Evolutionary conservation across 495 filamentous ascomycete genomes (phyloP).

Genomic region (Hypoxylon rickii): DNA sequence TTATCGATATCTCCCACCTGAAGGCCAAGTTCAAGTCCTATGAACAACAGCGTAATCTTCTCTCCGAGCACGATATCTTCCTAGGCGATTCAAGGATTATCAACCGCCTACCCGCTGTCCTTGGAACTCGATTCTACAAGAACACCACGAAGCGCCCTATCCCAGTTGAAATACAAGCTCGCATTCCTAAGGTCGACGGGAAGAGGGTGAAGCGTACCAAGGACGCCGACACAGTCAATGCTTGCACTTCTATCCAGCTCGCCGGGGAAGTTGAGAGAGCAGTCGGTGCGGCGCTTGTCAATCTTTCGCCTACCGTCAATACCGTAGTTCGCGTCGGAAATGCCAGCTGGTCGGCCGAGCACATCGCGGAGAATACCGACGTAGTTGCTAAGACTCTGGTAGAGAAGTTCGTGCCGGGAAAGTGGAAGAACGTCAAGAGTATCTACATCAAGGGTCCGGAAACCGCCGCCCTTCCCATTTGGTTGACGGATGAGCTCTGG

Average conservation of each 20-base stretch:
- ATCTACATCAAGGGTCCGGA: slow-evolving; percentile 83
- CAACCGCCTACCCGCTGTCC: slow-evolving; percentile 70
- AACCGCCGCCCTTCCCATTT: slow-evolving; percentile 86
- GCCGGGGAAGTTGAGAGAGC: slow-evolving; percentile 41
- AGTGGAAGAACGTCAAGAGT: slow-evolving; percentile 81
- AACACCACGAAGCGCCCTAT: slow-evolving; percentile 79
- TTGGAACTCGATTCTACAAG: slow-evolving; percentile 90
- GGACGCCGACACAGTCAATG: slow-evolving; percentile 43
- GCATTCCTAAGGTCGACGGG: slow-evolving; percentile 65
- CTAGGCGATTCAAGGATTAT: slow-evolving; percentile 83
- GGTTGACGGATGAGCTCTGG: slow-evolving; percentile 90
- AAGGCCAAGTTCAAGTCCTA: slow-evolving; percentile 83
- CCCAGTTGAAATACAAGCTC: slow-evolving; percentile 72
- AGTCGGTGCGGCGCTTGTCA: slow-evolving; percentile 70
- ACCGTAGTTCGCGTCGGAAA: slow-evolving; percentile 74
- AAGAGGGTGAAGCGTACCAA: slow-evolving; percentile 63
- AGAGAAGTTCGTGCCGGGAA: slow-evolving; percentile 76
- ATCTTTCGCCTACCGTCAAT: slow-evolving; percentile 67
- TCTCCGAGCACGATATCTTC: slow-evolving; percentile 82
- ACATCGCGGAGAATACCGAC: slow-evolving; percentile 78
- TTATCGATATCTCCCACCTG: slow-evolving; percentile 83
- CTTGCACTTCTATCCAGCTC: slow-evolving; percentile 30
- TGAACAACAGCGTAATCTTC: slow-evolving; percentile 83
- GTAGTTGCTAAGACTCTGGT: slow-evolving; percentile 69
- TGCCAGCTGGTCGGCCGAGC: slow-evolving; percentile 70